Evolutionary conservation across 2,329 filamentous ascomycete genomes (phyloP).

Genomic region (Colletotrichum sp.): DNA sequence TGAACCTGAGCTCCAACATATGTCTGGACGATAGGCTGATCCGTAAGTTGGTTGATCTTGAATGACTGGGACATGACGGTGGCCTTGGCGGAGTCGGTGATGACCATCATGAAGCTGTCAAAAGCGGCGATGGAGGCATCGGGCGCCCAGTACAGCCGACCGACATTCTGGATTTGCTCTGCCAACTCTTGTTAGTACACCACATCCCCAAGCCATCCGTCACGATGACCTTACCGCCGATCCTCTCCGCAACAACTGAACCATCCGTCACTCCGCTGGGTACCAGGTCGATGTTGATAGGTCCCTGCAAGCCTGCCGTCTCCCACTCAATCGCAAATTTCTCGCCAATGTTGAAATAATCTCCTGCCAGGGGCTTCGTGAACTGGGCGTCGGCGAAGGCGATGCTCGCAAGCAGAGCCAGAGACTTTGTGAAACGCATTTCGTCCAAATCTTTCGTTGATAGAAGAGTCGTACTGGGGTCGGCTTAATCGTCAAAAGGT

Average conservation of each 20-base stretch:
- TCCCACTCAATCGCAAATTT: constrained; percentile 25
- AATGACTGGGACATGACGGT: constrained; percentile 21
- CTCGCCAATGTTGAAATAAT: constrained; percentile 11
- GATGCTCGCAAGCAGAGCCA: constrained; percentile 4
- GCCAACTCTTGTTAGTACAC: background rate
- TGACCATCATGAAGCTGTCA: constrained; percentile 25
- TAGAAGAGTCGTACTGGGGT: background rate
- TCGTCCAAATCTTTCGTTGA: background rate
- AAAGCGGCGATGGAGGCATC: constrained; percentile 24
- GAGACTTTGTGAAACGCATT: constrained; percentile 17
- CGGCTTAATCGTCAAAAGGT: background rate
- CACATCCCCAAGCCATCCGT: constrained; percentile 13
- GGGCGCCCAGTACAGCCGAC: constrained; percentile 25
- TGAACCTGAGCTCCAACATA: background rate
- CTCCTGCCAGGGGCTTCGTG: constrained; percentile 12
- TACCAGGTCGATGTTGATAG: constrained; percentile 26
- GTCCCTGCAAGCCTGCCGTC: constrained; percentile 23
- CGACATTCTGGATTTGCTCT: constrained; percentile 26
- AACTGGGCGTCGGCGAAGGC: constrained; percentile 22
- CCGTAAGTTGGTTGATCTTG: constrained; percentile 13
- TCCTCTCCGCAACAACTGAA: constrained; percentile 24
- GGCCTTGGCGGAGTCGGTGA: constrained; percentile 21
- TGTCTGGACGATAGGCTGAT: constrained; percentile 4
- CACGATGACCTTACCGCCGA: constrained; percentile 22
- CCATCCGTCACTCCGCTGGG: constrained; percentile 20